These are phyloP conservation scores for Caloboletus firmus DNA, from an alignment of 1,284 basidiomycete species.

Conservation along the genomic window DNA sequence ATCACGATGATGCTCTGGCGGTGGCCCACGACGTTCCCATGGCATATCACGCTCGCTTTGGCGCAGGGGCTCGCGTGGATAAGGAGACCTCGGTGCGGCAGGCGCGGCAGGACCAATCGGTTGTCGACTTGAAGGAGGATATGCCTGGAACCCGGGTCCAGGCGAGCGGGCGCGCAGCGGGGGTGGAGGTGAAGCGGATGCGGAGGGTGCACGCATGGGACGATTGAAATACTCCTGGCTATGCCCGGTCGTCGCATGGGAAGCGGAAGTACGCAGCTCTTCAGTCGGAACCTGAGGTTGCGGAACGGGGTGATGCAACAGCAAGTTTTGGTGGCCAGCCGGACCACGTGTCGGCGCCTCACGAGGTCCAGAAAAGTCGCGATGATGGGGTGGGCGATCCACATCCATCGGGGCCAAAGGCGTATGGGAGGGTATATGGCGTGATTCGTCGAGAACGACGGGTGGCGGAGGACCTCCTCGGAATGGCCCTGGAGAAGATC, in stretches of 20 bases:
- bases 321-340: constrained; percentile 51
- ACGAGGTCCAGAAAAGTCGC: constrained; percentile 53
- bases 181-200: constrained; percentile 57
- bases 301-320: constrained; percentile 68
- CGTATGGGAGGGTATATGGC: constrained; percentile 64
- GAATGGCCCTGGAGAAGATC: constrained; percentile 66
- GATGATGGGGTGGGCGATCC: constrained; percentile 60
- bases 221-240: constrained; percentile 52
- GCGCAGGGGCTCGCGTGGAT: constrained; percentile 47
- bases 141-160: constrained; percentile 45
- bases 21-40: constrained; percentile 55
- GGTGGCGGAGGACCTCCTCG: constrained; percentile 77
- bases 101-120: constrained; percentile 56
- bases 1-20: constrained; percentile 44
- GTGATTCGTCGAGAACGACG: constrained; percentile 67
- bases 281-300: constrained; percentile 51
- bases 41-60: constrained; percentile 43
- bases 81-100: constrained; percentile 53
- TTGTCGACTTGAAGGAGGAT: constrained; percentile 46
- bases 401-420: constrained; percentile 84
- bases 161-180: constrained; percentile 47
- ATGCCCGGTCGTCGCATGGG: constrained; percentile 41
- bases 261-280: constrained; percentile 45
- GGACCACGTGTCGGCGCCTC: constrained; percentile 50
- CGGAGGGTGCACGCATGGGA: constrained; percentile 47